Evolutionary conservation across 768 basidiomycete species (phyloP).

Genomic region (Tylopilus felleus): DNA sequence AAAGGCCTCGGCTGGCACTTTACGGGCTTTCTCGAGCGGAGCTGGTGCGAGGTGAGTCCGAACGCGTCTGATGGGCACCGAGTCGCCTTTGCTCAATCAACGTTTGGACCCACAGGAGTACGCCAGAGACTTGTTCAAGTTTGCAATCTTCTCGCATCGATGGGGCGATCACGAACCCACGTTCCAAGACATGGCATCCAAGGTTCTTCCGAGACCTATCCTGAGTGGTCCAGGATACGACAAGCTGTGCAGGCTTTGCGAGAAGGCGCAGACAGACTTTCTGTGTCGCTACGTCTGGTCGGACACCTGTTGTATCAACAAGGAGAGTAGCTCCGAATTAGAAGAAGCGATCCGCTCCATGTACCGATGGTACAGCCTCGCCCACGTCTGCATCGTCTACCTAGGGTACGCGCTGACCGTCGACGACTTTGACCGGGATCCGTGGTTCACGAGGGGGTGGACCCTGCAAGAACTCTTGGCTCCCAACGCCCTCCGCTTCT

Average conservation of each 20-base stretch:
- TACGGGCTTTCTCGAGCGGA: constrained; percentile 8
- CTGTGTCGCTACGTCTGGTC: constrained; percentile 13
- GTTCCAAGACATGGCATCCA: constrained; percentile 4
- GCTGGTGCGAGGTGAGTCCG: constrained; percentile 3
- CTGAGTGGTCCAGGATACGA: constrained; percentile 7
- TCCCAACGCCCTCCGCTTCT: constrained; percentile 6
- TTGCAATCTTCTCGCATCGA: constrained; percentile 10
- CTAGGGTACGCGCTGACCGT: constrained; percentile 7
- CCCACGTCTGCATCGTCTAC: constrained; percentile 18
- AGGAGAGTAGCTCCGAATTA: constrained; percentile 12
- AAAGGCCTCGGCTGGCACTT: neutral
- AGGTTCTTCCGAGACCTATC: neutral
- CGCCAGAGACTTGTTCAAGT: constrained; percentile 4
- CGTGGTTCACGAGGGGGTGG: constrained; percentile 17
- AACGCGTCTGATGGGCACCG: neutral
- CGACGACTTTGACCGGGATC: constrained; percentile 14
- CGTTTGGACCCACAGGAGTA: neutral
- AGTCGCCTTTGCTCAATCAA: neutral
- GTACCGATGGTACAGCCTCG: constrained; percentile 16
- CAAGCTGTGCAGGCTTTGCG: constrained; percentile 2
- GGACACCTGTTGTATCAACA: constrained; percentile 8
- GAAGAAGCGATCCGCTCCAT: constrained; percentile 15
- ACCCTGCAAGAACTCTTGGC: constrained; percentile 17
- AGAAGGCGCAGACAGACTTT: constrained; percentile 6
- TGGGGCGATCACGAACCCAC: constrained; percentile 7